Evolutionary conservation across 2,329 filamentous ascomycete species (phyloP).

Genomic region (Fusarium udum): DNA sequence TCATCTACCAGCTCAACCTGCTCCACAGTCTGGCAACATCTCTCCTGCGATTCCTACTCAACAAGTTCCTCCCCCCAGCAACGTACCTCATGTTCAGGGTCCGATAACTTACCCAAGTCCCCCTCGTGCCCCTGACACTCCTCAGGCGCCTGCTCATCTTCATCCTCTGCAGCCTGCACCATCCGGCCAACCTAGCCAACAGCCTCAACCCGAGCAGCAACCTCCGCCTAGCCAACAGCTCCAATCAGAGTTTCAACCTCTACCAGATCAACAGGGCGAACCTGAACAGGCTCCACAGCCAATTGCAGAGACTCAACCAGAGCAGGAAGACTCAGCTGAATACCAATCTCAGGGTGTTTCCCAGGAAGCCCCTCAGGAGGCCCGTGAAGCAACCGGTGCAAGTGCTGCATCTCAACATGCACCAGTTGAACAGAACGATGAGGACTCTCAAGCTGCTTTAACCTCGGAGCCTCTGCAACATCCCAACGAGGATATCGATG

Average conservation of each 20-base stretch:
- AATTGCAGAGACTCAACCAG: neutral
- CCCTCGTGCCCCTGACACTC: slow-evolving; percentile 16
- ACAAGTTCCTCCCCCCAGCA: neutral
- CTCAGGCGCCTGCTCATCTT: slow-evolving; percentile 33
- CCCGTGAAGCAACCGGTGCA: slow-evolving; percentile 16
- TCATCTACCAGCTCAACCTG: neutral
- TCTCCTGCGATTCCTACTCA: neutral
- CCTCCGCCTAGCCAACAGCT: slow-evolving; percentile 1
- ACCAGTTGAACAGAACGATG: slow-evolving; percentile 3
- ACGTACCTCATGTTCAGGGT: neutral
- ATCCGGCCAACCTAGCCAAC: slow-evolving; percentile 5
- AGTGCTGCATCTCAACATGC: slow-evolving; percentile 8
- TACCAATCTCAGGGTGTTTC: slow-evolving; percentile 2
- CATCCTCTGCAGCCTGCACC: slow-evolving; percentile 34
- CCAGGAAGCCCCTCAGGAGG: slow-evolving; percentile 18
- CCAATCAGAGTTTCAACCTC: neutral
- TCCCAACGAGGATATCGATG: slow-evolving; percentile 35
- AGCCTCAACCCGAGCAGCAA: slow-evolving; percentile 9
- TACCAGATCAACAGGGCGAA: neutral
- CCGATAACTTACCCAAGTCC: slow-evolving; percentile 37
- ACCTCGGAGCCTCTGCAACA: slow-evolving; percentile 14
- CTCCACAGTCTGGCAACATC: neutral
- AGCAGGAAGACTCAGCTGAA: neutral
- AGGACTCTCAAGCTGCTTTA: slow-evolving; percentile 1
- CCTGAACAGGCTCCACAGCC: neutral